phyloP scores from a whole-genome alignment of 345 rosid species.

The Populus davidiana region DNA sequence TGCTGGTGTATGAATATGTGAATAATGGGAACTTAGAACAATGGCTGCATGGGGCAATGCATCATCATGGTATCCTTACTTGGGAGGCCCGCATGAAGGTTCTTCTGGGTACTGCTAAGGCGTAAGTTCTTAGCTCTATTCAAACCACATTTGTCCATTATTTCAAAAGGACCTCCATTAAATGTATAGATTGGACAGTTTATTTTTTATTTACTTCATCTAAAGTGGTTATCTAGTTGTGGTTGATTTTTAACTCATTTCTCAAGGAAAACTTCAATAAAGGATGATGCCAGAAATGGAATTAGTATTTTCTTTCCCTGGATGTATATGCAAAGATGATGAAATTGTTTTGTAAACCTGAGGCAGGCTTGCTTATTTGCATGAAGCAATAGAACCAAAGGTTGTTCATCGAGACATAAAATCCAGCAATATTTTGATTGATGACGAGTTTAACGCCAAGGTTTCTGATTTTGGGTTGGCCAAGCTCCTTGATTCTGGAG shows the following conservation, averaged over 20 bases:
- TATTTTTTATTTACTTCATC: not conserved
- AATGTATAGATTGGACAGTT: not conserved
- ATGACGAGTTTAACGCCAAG: slow-evolving; percentile 60
- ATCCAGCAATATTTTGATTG: slow-evolving; percentile 92
- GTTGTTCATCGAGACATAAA: slow-evolving; percentile 94
- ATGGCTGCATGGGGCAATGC: slow-evolving; percentile 30
- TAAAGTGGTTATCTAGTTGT: not conserved
- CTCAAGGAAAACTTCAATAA: not conserved
- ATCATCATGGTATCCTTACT: slow-evolving; percentile 21
- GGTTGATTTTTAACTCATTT: not conserved
- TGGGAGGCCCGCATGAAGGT: slow-evolving; percentile 34
- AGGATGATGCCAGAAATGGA: not conserved
- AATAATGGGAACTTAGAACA: slow-evolving; percentile 30
- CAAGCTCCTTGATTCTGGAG: slow-evolving; percentile 81
- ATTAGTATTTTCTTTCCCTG: not conserved
- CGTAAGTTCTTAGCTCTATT: slow-evolving; percentile 17
- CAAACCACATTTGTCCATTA: not conserved
- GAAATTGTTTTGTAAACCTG: not conserved
- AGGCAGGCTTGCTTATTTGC: slow-evolving; percentile 92
- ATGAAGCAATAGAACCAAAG: slow-evolving; percentile 97
- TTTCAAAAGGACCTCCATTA: not conserved
- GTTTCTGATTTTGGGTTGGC: slow-evolving; percentile 98
- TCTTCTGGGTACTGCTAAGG: slow-evolving; percentile 35
- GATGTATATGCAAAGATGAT: not conserved
- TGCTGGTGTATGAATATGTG: slow-evolving; percentile 30